Evolutionary conservation across 805 yeast genomes (phyloP).

Genomic region (Wickerhamiella parazyma): DNA sequence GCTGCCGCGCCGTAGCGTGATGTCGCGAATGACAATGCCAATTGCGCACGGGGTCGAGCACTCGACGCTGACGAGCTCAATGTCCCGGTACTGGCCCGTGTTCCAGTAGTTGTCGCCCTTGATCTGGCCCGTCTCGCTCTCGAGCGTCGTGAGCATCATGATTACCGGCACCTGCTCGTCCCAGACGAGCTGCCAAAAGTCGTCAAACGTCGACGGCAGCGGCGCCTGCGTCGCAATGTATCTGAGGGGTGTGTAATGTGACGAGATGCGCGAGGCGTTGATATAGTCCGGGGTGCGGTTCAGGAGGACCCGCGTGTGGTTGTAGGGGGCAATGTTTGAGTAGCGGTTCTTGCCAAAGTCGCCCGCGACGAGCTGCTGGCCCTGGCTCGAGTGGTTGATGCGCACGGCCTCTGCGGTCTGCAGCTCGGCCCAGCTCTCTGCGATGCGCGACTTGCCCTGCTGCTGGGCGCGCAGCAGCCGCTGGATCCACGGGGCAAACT

Average conservation of each 20-base stretch:
- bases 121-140: constrained; percentile 62
- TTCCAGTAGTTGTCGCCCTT: constrained; percentile 86
- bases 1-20: constrained; percentile 21
- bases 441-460: constrained; percentile 29
- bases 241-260: constrained; percentile 28
- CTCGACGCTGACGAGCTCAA: constrained; percentile 20
- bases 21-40: constrained; percentile 30
- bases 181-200: constrained; percentile 69
- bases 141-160: constrained; percentile 58
- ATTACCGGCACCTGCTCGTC: constrained; percentile 56
- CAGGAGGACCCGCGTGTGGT: constrained; percentile 66
- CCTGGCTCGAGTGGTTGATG: constrained; percentile 35
- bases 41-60: constrained; percentile 12
- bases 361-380: constrained; percentile 35
- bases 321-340: constrained; percentile 78
- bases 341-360: constrained; percentile 81
- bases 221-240: constrained; percentile 96
- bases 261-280: constrained; percentile 61
- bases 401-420: constrained; percentile 61
- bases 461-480: constrained; percentile 26
- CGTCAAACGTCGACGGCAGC: constrained; percentile 58
- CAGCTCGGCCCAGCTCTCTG: constrained; percentile 46
- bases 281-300: constrained; percentile 44
- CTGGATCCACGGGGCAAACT: constrained; percentile 45
- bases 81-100: constrained; percentile 36